Base-by-base conservation (phyloP, 345 rosid species). In the Boechera stricta region DNA sequence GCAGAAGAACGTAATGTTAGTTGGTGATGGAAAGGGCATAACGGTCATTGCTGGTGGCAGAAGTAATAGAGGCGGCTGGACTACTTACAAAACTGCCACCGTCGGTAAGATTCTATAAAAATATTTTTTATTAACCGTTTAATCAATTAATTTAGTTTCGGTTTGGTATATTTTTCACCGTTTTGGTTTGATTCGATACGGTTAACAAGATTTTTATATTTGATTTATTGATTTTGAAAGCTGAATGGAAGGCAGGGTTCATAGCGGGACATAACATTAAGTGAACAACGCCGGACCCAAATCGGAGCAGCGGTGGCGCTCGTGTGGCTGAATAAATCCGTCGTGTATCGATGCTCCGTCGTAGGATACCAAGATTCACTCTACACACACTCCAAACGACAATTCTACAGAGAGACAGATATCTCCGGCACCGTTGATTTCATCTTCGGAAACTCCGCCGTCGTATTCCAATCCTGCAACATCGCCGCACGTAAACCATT, bases 361-460 rank as follows among this genome's bases (percentile, higher is more conserved):
- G 33, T 57, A 13, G 91, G 86, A 9, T 86, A 86, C 71, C 89
- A 87, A 55, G 95, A 90, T 81, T 85, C 92, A 3, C 86, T 90
- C 16, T 88, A 82, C 71, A 86, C 86, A 29, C 90, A 84, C 60
- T 85, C 91, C 0, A 88, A 88, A 12, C 69, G 86, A 24, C 88
- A 87, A 35, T 87, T 87, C 82, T 87, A 84, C 69, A 21, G 86
- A 53, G 87, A 87, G 1, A 71, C 81, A 1, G 84, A 81, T 61
- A 71, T 87, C 24, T 74, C 75, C 11, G 91, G 89, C 8, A 84
- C 89, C 11, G 82, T 90, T 6, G 92, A 90, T 62, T 88, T 90
- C 80, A 90, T 90, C 41, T 90, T 90, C 39, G 96, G 89, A 2
- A 84, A 90, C 39, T 86, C 92, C 1, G 90, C 85, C 3, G 92